Evolutionary conservation across 2,329 filamentous ascomycete genomes (phyloP), one percentile per base, ranked within the genome.

Genomic region (Colletotrichum euphorbiae): DNA sequence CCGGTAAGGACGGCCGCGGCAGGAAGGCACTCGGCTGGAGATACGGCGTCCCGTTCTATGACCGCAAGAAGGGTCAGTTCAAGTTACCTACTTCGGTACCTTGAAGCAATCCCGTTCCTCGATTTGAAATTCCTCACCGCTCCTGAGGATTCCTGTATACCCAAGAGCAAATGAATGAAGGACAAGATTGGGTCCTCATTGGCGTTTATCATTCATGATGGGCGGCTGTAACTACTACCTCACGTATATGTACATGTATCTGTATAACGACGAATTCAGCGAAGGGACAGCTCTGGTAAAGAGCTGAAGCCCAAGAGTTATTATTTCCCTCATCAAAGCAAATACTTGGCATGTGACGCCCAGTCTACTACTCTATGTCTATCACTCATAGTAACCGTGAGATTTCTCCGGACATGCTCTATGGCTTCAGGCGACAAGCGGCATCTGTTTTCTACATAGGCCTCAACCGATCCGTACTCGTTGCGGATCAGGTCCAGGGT

Each of bases 31-130:
- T 87, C 2, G 90, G 90, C 19, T 89, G 85, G 84, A 81, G 88
- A 68, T 92, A 92, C 72, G 90, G 90, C 69, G 84, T 84, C 69
- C 89, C 90, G 11, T 81, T 83, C 70, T 82, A 87, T 74, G 90
- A 92, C 74, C 84, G 90, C 64, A 87, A 84, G 79, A 86, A 84
- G 72, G 89, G 87, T n/a, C 75, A 85, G 75, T 78, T 90, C 80
- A 91, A 91, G 84, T 91, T 91, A 74, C 89, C 90, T 21, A 90
- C 85, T 40, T 85, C 82, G 60, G 87, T 91, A 62, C 85, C 84
- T 68, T 87, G 72, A 82, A 50, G 56, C 60, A 17, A 2, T 38
- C 15, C 15, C 15, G 42, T 31, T 52, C 9, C n/a, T 38, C n/a
- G 17, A 51, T 51, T 21, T 36, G 8, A 42, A n/a, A 21, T n/a